Percentiles rank a stretch among this genome's conserved stretches.
Conservation (phyloP, 208 protist genomes). For the Leishmania braziliensis region DNA sequence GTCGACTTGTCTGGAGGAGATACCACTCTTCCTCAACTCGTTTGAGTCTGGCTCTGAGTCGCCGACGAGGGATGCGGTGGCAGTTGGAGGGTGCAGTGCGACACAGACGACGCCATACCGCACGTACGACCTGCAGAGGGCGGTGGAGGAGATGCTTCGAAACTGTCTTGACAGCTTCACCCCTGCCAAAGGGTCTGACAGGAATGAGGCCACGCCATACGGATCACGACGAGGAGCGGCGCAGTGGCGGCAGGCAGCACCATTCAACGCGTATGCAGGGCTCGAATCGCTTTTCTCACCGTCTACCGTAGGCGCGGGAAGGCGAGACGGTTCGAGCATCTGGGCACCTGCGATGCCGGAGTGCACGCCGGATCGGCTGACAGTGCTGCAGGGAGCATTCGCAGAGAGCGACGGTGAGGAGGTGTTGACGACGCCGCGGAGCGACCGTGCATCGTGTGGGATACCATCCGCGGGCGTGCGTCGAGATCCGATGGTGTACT, state of each 20-base stretch:
- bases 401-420: constrained; percentile 56
- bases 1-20: constrained; percentile 25
- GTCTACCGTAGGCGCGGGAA: background rate
- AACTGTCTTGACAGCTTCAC: constrained; percentile 30
- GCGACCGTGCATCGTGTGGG: constrained; percentile 2
- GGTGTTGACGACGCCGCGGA: constrained; percentile 5
- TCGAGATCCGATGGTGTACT: constrained; percentile 26
- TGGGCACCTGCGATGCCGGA: constrained; percentile 17
- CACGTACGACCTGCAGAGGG: constrained; percentile 27
- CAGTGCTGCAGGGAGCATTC: constrained; percentile 25
- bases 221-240: constrained; percentile 2
- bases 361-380: constrained; percentile 20
- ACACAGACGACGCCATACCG: constrained; percentile 2
- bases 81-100: background rate
- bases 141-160: constrained; percentile 41
- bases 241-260: constrained; percentile 4
- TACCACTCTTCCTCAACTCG: constrained; percentile 30
- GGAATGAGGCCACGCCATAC: constrained; percentile 1
- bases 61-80: constrained; percentile 5
- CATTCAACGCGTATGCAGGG: constrained; percentile 11
- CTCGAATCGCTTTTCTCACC: constrained; percentile 18
- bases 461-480: constrained; percentile 15
- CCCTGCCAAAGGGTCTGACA: constrained; percentile 18
- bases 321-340: background rate
- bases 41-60: constrained; percentile 33